Evolutionary conservation across 73 alveolate species (phyloP).

Genomic region (Blepharisma stoltei): DNA sequence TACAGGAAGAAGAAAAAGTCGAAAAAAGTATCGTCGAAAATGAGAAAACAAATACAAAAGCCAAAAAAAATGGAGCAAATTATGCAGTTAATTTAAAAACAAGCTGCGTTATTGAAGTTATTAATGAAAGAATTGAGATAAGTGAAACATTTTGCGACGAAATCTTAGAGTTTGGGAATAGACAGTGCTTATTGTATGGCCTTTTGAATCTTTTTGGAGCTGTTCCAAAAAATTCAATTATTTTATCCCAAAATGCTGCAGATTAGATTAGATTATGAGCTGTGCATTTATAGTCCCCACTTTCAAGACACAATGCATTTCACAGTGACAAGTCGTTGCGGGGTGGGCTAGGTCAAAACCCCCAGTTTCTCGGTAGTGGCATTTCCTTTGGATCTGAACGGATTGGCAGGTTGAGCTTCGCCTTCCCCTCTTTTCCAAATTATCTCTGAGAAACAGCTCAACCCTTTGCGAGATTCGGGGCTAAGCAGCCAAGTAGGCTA

Average conservation of each 20-base stretch:
- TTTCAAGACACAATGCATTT: too few relatives aligned
- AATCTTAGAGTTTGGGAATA: constrained; percentile 4
- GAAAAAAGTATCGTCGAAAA: not conserved
- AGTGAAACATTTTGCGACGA: not conserved
- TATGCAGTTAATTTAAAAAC: not conserved
- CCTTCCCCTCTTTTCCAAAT: too few relatives aligned
- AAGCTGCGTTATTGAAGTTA: not conserved
- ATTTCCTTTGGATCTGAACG: too few relatives aligned
- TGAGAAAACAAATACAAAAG: not conserved
- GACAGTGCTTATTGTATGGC: not conserved
- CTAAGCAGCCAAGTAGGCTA: too few relatives aligned
- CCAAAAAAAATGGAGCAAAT: not conserved
- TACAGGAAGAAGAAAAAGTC: not conserved
- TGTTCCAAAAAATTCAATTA: not conserved
- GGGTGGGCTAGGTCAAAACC: too few relatives aligned
- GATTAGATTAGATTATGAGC: too few relatives aligned
- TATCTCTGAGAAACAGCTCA: too few relatives aligned
- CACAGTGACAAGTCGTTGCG: too few relatives aligned
- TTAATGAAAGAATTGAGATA: not conserved
- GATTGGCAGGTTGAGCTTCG: too few relatives aligned
- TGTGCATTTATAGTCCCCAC: too few relatives aligned
- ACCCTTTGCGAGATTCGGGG: too few relatives aligned
- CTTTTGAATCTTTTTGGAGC: constrained; percentile 2
- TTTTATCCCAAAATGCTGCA: not conserved
- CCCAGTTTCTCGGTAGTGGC: too few relatives aligned